These are phyloP conservation scores for Xylaria sp. DNA, from an alignment of 2,329 filamentous ascomycete genomes.

Conservation along the genomic window DNA sequence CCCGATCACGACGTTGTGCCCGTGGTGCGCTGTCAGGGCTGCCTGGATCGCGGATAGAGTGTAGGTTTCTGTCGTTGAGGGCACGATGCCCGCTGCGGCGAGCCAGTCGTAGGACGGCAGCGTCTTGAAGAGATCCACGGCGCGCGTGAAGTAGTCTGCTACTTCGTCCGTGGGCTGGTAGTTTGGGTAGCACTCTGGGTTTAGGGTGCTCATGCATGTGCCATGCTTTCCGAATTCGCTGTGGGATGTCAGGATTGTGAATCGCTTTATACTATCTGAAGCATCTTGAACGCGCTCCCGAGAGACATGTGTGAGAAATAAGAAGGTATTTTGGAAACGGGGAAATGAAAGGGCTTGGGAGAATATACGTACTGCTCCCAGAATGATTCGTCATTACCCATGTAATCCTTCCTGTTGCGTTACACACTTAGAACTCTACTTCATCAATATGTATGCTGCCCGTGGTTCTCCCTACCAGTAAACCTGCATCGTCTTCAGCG, in stretches of 20 bases:
- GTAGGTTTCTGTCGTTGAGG: constrained; percentile 67
- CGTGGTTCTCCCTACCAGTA: constrained; percentile 61
- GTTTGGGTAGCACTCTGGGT: constrained; percentile 71
- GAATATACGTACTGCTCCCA: constrained; percentile 68
- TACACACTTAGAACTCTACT: too few species aligned
- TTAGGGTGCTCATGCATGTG: constrained; percentile 75
- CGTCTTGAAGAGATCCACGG: constrained; percentile 72
- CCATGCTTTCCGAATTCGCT: constrained; percentile 79
- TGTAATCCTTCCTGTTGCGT: constrained; percentile 66
- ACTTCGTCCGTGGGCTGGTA: constrained; percentile 73
- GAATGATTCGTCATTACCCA: constrained; percentile 71
- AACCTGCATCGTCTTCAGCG: constrained; percentile 72
- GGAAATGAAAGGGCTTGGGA: neutral
- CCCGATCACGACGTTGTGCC: constrained; percentile 65
- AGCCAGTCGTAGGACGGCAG: constrained; percentile 74
- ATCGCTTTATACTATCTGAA: neutral
- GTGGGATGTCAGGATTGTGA: neutral
- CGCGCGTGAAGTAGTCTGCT: constrained; percentile 74
- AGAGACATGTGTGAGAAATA: neutral
- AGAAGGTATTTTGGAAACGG: neutral
- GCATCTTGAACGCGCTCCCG: neutral
- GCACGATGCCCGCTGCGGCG: constrained; percentile 69
- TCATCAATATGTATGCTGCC: too few species aligned
- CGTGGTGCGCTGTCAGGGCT: constrained; percentile 63
- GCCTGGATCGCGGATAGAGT: constrained; percentile 67